Percentiles rank a stretch among this genome's conserved stretches.
These are phyloP conservation scores for Xylaria arbuscula DNA, from an alignment of 2,329 filamentous ascomycete species.

Conservation along the genomic window DNA sequence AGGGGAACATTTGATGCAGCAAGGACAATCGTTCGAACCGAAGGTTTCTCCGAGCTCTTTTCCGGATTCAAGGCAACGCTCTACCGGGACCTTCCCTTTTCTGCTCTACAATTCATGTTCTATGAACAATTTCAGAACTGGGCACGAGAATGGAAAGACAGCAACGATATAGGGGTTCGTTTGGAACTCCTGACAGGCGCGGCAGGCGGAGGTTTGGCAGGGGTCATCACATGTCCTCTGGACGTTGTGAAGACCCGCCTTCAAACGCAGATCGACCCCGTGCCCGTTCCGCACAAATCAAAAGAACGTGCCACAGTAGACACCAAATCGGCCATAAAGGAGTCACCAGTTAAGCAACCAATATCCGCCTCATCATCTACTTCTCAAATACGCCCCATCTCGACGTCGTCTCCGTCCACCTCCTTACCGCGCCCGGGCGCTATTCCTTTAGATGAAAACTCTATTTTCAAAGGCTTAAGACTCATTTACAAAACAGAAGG, in stretches of 20 bases:
- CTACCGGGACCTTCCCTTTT: constrained; percentile 94
- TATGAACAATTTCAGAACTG: constrained; percentile 92
- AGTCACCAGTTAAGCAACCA: constrained; percentile 42
- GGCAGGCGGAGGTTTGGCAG: constrained; percentile 89
- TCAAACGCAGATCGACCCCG: constrained; percentile 82
- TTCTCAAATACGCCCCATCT: constrained; percentile 78
- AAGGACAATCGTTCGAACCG: constrained; percentile 82
- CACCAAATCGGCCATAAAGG: constrained; percentile 44
- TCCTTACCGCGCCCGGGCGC: constrained; percentile 83
- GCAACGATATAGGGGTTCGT: constrained; percentile 83
- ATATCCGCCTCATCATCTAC: constrained; percentile 51
- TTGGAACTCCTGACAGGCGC: constrained; percentile 91
- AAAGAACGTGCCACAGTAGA: constrained; percentile 44
- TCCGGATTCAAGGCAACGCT: constrained; percentile 98
- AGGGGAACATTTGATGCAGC: constrained; percentile 84
- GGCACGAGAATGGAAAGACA: constrained; percentile 81
- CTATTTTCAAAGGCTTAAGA: constrained; percentile 82
- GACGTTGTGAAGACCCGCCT: constrained; percentile 98
- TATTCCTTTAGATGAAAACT: constrained; percentile 86
- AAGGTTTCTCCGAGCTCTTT: constrained; percentile 88
- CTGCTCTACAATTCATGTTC: constrained; percentile 95
- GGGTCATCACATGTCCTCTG: constrained; percentile 92
- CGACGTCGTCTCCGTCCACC: constrained; percentile 89
- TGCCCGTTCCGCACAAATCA: constrained; percentile 44
- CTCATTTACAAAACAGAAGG: constrained; percentile 94